Evolutionary conservation across 352 stramenopile genomes (phyloP).

Genomic region (Phytophthora lateralis): DNA sequence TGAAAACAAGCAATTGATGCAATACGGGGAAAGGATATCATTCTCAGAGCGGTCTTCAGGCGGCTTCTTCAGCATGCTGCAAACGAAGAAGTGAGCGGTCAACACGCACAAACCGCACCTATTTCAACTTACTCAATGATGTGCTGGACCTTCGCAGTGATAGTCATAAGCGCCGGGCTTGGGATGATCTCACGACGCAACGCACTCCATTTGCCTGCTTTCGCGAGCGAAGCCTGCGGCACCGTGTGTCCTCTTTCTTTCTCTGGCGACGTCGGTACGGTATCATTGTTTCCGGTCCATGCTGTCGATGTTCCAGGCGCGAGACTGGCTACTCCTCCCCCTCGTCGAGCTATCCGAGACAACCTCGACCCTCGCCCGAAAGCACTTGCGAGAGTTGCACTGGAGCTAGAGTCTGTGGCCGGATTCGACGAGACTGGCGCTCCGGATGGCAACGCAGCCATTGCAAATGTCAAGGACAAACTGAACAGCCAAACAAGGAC

Average conservation of each 20-base stretch:
- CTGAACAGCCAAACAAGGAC: background rate
- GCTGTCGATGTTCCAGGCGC: background rate
- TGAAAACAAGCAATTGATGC: background rate
- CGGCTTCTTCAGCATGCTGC: slow-evolving; percentile 63
- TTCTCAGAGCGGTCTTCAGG: slow-evolving; percentile 70
- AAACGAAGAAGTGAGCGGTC: background rate
- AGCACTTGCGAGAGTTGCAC: slow-evolving; percentile 9
- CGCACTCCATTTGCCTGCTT: slow-evolving; percentile 34
- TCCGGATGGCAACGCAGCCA: slow-evolving; percentile 26
- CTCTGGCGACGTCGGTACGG: slow-evolving; percentile 1
- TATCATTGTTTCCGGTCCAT: slow-evolving; percentile 11
- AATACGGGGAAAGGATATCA: slow-evolving; percentile 48
- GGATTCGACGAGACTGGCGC: slow-evolving; percentile 6
- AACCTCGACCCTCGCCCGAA: slow-evolving; percentile 15
- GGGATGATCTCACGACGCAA: slow-evolving; percentile 42
- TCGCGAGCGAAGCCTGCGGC: slow-evolving; percentile 1
- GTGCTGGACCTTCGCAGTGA: slow-evolving; percentile 66
- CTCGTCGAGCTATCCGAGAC: slow-evolving; percentile 18
- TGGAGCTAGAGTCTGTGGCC: background rate
- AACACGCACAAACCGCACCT: background rate
- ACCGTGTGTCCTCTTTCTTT: slow-evolving; percentile 47
- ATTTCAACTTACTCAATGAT: slow-evolving; percentile 61
- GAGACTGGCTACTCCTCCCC: slow-evolving; percentile 8
- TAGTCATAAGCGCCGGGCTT: slow-evolving; percentile 59
- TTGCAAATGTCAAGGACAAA: slow-evolving; percentile 5